Base-by-base conservation (phyloP, 1,284 basidiomycete species). In the Ustilago crameri region DNA sequence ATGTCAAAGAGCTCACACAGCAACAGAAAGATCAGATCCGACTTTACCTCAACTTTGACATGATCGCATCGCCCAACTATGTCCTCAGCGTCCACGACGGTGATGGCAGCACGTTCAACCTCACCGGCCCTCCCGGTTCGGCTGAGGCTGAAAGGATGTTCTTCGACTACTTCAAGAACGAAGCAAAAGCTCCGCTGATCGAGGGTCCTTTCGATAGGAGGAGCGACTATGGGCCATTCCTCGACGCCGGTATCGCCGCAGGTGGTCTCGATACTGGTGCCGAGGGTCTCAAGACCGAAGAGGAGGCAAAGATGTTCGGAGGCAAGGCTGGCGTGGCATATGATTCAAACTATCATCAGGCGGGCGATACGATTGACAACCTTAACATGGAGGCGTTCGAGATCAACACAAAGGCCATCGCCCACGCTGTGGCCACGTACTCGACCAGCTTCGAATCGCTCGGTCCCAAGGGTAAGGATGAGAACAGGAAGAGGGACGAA, bases 21-120 rank as follows among this genome's bases (percentile, higher is more conserved):
- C 27, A 23, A 22, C 38, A 49, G 43, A 57, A 61, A 47, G 59
- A 63, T 20, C 59, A 63, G 51, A 69, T 69, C 24, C 59, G 66
- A 5, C 18, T 63, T 26, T 62, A 69, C 37, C 46, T 61, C 55
- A 69, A 69, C 60, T 69, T 69, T 41, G 66, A 69, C 55, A 69
- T 69, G 66, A 61, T 69, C 48, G 66, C 66, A 26, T 59, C 55
- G 32, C 66, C 66, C 47, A 69, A 69, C 60, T 69, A 63, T 43
- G 44, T 59, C n/a, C 54, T 59, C 44, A 46, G 51, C 44, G 55
- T 63, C 3, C 55, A 69, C 59, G 66, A 69, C 38, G 66, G 66
- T 14, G 55, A 59, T 47, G 66, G 66, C 10, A 54, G 54, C 51
- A 59, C 46, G 0, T 69, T 59, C 55, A 54, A 54, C 55, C 34